phyloP scores from a whole-genome alignment of 805 yeast species.

The Metschnikowia lochheadii region DNA sequence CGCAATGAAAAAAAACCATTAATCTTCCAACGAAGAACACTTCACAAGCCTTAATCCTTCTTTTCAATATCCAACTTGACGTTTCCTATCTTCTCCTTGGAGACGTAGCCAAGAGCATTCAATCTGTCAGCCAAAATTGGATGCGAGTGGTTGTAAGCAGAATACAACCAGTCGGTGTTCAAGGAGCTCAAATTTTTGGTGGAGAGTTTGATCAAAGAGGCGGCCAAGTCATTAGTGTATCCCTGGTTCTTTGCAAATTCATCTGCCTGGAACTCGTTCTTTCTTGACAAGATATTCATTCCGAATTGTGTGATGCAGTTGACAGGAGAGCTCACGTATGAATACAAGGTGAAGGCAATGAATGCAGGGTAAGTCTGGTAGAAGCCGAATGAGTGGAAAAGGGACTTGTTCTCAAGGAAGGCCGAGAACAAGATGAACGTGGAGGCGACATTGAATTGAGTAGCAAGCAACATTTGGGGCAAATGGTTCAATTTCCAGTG shows the following conservation, averaged over 20 bases:
- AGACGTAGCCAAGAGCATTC: constrained; percentile 57
- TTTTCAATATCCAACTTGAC: constrained; percentile 15
- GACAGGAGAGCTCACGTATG: constrained; percentile 73
- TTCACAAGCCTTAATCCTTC: not conserved
- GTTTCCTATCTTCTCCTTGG: constrained; percentile 35
- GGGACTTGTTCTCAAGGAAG: constrained; percentile 73
- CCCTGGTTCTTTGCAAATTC: constrained; percentile 75
- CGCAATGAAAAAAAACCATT: not conserved
- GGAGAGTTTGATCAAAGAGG: constrained; percentile 70
- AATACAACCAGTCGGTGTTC: constrained; percentile 85
- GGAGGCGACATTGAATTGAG: constrained; percentile 60
- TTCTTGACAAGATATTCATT: constrained; percentile 71
- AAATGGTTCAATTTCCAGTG: constrained; percentile 95
- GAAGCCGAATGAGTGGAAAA: constrained; percentile 80
- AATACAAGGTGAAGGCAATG: constrained; percentile 77
- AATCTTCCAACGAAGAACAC: not conserved
- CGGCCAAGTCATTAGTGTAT: constrained; percentile 60
- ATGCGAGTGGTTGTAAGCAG: constrained; percentile 85
- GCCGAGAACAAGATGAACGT: constrained; percentile 73
- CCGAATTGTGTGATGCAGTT: constrained; percentile 64
- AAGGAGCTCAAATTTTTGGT: constrained; percentile 80
- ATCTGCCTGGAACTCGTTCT: constrained; percentile 92
- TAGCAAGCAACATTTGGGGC: constrained; percentile 62
- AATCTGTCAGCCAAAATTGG: constrained; percentile 91
- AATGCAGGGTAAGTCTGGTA: constrained; percentile 59